These are phyloP conservation scores for Aspergillaceae sp. DNA, from an alignment of 2,329 filamentous ascomycete species.

Conservation along the genomic window DNA sequence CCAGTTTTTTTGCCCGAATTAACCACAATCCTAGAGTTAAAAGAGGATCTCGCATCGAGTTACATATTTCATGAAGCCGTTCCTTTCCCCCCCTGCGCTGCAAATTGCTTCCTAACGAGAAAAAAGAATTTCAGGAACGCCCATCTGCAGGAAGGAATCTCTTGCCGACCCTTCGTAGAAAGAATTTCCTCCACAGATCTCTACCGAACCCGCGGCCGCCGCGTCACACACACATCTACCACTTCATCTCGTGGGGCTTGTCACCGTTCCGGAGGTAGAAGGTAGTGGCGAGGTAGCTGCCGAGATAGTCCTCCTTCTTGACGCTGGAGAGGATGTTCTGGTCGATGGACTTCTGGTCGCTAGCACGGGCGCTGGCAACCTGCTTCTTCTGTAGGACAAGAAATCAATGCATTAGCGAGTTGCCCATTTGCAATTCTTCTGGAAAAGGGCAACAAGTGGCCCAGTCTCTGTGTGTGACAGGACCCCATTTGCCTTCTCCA, in stretches of 20 bases:
- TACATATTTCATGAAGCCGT: slow-evolving; percentile 34
- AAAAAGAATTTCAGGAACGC: slow-evolving; percentile 12
- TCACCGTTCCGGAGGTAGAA: slow-evolving; percentile 99
- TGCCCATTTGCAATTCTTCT: background rate
- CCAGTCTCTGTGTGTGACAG: no score
- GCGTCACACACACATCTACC: slow-evolving; percentile 54
- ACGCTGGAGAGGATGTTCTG: slow-evolving; percentile 90
- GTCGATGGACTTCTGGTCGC: slow-evolving; percentile 98
- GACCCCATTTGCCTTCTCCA: background rate
- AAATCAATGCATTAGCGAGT: background rate
- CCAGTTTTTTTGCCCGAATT: slow-evolving; percentile 22
- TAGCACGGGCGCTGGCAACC: slow-evolving; percentile 80
- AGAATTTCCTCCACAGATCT: slow-evolving; percentile 27
- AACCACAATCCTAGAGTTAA: slow-evolving; percentile 22
- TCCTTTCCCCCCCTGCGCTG: slow-evolving; percentile 20
- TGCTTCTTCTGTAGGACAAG: slow-evolving; percentile 75
- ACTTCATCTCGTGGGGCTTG: slow-evolving; percentile 99
- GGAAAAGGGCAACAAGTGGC: no score
- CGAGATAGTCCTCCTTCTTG: slow-evolving; percentile 95
- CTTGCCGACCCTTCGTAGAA: slow-evolving; percentile 29
- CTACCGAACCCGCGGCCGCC: slow-evolving; percentile 34
- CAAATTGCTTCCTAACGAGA: slow-evolving; percentile 6
- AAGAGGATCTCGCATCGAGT: slow-evolving; percentile 28
- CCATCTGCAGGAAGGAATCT: slow-evolving; percentile 18
- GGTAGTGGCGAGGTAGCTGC: slow-evolving; percentile 85